A percentile compares a stretch with the other conserved stretches of the same genome.
Evolutionary conservation across 140 eudicot genomes (phyloP).

Genomic region (Oenanthe javanica): DNA sequence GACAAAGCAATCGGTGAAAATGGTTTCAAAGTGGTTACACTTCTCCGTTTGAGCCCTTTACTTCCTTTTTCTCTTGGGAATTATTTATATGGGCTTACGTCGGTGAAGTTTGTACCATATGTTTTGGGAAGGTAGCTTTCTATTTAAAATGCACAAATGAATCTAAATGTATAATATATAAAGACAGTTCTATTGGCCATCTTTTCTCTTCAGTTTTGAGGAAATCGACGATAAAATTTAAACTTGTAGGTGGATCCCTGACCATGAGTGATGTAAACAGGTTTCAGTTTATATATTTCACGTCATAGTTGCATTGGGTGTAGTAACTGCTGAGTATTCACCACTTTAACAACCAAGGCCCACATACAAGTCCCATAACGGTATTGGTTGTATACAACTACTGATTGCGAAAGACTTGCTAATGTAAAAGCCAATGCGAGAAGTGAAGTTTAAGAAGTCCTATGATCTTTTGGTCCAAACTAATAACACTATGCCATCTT

Average conservation of each 20-base stretch:
- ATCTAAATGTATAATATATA: background rate
- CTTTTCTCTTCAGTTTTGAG: background rate
- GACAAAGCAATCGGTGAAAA: slow-evolving; percentile 99
- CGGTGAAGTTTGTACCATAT: slow-evolving; percentile 88
- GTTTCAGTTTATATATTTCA: background rate
- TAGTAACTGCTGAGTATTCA: background rate
- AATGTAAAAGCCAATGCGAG: background rate
- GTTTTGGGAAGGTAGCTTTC: slow-evolving; percentile 81
- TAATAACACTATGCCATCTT: background rate
- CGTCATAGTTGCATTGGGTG: background rate
- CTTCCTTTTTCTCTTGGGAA: slow-evolving; percentile 98
- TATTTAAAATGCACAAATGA: slow-evolving; percentile 7
- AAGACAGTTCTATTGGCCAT: background rate
- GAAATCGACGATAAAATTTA: background rate
- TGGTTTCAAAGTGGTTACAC: slow-evolving; percentile 95
- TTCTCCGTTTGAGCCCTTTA: slow-evolving; percentile 96
- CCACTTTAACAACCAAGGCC: background rate
- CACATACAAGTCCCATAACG: background rate
- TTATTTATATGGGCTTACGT: slow-evolving; percentile 92
- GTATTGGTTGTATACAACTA: background rate
- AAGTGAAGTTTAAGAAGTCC: background rate
- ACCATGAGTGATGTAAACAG: background rate
- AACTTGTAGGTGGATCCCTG: background rate
- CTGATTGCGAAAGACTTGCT: background rate
- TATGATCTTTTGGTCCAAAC: background rate